phyloP scores from a whole-genome alignment of 768 basidiomycete species.

The Tephrocybe sp. region DNA sequence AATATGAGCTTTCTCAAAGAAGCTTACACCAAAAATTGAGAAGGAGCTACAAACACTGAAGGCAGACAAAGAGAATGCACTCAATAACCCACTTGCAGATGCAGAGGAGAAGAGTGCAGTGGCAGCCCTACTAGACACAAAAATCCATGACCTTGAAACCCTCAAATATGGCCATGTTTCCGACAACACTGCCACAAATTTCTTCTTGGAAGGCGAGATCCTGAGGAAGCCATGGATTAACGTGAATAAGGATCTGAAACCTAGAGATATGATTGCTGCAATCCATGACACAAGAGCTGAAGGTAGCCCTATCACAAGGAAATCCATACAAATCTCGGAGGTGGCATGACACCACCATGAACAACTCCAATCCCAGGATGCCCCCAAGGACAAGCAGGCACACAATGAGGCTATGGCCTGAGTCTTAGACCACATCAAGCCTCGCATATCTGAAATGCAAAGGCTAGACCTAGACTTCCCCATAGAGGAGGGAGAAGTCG shows the following conservation, averaged over 20 bases:
- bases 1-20: neutral
- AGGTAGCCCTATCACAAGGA: neutral
- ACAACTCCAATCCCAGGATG: constrained; percentile 22
- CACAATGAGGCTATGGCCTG: neutral
- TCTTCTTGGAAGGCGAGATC: constrained; percentile 14
- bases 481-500: constrained; percentile 16
- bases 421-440: neutral
- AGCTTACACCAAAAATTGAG: neutral
- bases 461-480: too few relatives aligned
- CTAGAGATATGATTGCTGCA: constrained; percentile 18
- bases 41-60: neutral
- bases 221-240: constrained; percentile 22
- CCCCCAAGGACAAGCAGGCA: neutral
- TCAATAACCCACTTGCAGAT: neutral
- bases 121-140: neutral
- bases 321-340: constrained; percentile 30
- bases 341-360: constrained; percentile 28
- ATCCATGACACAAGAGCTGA: constrained; percentile 1
- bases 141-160: constrained; percentile 3
- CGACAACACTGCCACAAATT: constrained; percentile 9
- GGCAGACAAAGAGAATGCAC: neutral
- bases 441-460: neutral
- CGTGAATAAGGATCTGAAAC: constrained; percentile 4
- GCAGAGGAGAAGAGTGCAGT: neutral
- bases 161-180: neutral